phyloP scores from a whole-genome alignment of 495 filamentous ascomycete species.

The Penicillium roqueforti region DNA sequence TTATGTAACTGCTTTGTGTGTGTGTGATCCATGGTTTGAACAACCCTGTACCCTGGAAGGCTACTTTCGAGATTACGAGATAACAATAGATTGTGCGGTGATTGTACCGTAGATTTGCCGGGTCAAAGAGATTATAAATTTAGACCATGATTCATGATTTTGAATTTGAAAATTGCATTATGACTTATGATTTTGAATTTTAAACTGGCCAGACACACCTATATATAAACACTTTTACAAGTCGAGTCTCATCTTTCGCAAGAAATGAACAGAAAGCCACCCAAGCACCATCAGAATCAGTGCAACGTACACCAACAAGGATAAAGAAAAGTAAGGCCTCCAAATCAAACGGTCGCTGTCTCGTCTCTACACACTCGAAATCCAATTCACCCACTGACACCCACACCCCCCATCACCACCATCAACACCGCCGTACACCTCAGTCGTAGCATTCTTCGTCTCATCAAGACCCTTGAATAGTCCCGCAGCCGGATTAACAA shows the following conservation, averaged over 20 bases:
- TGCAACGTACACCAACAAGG: neutral
- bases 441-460: conserved; percentile 16
- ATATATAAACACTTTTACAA: neutral
- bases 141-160: neutral
- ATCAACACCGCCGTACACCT: conserved; percentile 55
- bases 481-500: conserved; percentile 55
- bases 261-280: neutral
- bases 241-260: neutral
- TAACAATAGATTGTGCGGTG: neutral
- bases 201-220: neutral
- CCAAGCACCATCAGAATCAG: neutral
- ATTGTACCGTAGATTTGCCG: neutral
- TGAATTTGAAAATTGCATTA: neutral
- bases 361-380: conserved; percentile 5
- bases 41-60: too few relatives aligned
- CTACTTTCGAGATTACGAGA: neutral
- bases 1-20: too few relatives aligned
- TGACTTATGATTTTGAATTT: neutral
- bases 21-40: too few relatives aligned
- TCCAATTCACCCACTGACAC: conserved; percentile 72
- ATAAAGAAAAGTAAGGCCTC: too few relatives aligned
- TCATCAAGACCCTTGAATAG: conserved; percentile 34
- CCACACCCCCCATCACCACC: conserved; percentile 69
- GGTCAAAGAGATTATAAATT: neutral
- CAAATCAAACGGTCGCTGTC: too few relatives aligned